Conservation (phyloP, 441 rosid species). For the Codiaeum variegatum region DNA sequence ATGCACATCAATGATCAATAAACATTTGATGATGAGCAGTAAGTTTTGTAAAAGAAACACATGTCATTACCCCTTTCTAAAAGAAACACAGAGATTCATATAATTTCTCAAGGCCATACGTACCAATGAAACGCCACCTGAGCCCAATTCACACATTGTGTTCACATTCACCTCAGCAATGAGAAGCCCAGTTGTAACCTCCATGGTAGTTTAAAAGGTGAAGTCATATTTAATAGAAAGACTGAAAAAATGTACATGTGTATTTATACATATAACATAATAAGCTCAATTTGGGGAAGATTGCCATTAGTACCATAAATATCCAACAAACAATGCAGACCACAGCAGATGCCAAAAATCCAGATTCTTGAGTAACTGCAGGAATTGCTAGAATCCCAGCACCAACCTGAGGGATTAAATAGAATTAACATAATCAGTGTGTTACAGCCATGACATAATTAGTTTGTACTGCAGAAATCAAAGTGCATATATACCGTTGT, state of each 20-base stretch:
- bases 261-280: not conserved
- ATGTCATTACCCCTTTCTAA: too few relatives aligned
- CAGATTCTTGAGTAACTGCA: slow-evolving; percentile 86
- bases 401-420: slow-evolving; percentile 52
- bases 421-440: not conserved
- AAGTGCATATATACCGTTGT: slow-evolving; percentile 50
- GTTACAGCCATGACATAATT: too few relatives aligned
- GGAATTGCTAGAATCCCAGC: slow-evolving; percentile 96
- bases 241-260: not conserved
- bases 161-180: slow-evolving; percentile 89
- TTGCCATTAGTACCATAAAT: slow-evolving; percentile 55
- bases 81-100: not conserved
- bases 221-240: not conserved
- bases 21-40: not conserved
- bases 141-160: slow-evolving; percentile 89
- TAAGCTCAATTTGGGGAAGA: not conserved
- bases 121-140: slow-evolving; percentile 92
- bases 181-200: slow-evolving; percentile 88
- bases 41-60: too few relatives aligned
- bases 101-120: not conserved
- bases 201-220: slow-evolving; percentile 14
- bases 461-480: not conserved
- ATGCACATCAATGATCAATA: not conserved
- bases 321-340: slow-evolving; percentile 79
- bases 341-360: slow-evolving; percentile 78